Evolutionary conservation across 2,329 filamentous ascomycete species (phyloP).

Genomic region (Ilyonectria mors-panacis): DNA sequence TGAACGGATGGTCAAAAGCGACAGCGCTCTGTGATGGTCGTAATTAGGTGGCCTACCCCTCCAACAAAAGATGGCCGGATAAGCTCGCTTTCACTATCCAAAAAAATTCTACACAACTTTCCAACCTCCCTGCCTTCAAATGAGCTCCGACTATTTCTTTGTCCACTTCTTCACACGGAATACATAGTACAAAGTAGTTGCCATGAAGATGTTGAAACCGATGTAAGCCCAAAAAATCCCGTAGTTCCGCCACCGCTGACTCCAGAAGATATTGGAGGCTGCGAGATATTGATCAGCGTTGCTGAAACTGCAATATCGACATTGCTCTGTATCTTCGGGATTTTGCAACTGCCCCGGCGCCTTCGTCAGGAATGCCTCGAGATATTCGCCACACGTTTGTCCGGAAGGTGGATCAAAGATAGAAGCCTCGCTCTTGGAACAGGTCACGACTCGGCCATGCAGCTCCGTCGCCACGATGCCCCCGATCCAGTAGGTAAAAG

Average conservation of each 20-base stretch:
- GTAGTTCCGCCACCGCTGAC: conserved; percentile 77
- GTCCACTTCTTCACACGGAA: conserved; percentile 66
- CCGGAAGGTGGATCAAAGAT: conserved; percentile 75
- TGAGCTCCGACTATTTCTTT: conserved; percentile 1
- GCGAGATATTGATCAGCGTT: conserved; percentile 74
- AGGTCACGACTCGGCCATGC: conserved; percentile 66
- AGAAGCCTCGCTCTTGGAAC: conserved; percentile 70
- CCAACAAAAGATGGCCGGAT: no score
- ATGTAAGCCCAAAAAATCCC: conserved; percentile 79
- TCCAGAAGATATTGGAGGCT: conserved; percentile 63
- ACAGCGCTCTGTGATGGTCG: no score
- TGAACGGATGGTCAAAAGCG: no score
- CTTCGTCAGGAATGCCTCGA: conserved; percentile 66
- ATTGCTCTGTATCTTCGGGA: conserved; percentile 67
- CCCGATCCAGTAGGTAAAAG: conserved; percentile 78
- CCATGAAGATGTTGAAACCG: conserved; percentile 72
- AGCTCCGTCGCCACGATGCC: conserved; percentile 79
- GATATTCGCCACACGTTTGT: conserved; percentile 75
- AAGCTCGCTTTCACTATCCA: no score
- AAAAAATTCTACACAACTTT: no score
- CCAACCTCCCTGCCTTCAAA: not conserved
- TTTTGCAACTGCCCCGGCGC: conserved; percentile 75
- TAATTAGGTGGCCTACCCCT: no score
- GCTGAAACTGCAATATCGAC: conserved; percentile 76
- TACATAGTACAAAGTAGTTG: conserved; percentile 74